These are phyloP conservation scores for Aspergillus thermomutatus DNA, from an alignment of 2,329 filamentous ascomycete species.

Conservation along the genomic window DNA sequence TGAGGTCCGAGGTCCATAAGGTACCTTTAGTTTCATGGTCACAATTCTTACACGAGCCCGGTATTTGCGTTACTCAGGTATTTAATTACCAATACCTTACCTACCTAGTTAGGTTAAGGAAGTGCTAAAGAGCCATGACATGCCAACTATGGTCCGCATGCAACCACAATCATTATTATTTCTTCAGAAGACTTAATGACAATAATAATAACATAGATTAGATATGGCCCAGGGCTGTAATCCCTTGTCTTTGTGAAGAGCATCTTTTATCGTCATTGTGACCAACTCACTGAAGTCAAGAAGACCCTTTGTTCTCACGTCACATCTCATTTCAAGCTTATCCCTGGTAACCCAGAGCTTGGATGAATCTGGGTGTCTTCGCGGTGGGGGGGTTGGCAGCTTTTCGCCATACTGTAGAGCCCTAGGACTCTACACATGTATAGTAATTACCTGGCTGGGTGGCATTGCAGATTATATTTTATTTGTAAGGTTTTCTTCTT, in stretches of 20 bases:
- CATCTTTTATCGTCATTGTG: neutral
- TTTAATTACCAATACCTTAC: neutral
- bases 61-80: neutral
- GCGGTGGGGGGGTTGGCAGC: too few relatives aligned
- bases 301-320: neutral
- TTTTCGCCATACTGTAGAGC: neutral
- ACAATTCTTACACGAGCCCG: too few relatives aligned
- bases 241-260: neutral
- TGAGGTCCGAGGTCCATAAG: too few relatives aligned
- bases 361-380: neutral
- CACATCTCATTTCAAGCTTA: neutral
- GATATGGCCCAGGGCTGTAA: neutral
- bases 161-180: slow-evolving; percentile 4
- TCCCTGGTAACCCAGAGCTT: neutral
- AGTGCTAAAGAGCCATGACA: slow-evolving; percentile 6
- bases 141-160: slow-evolving; percentile 15
- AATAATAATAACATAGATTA: neutral
- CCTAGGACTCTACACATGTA: neutral
- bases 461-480: neutral
- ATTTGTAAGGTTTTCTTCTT: too few relatives aligned
- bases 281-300: neutral
- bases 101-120: too few relatives aligned
- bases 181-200: neutral
- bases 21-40: too few relatives aligned
- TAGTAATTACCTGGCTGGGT: neutral